Evolutionary conservation across 2,329 filamentous ascomycete species (phyloP), one percentile per base, ranked within the genome.

Genomic region (Didymella segeticola): DNA sequence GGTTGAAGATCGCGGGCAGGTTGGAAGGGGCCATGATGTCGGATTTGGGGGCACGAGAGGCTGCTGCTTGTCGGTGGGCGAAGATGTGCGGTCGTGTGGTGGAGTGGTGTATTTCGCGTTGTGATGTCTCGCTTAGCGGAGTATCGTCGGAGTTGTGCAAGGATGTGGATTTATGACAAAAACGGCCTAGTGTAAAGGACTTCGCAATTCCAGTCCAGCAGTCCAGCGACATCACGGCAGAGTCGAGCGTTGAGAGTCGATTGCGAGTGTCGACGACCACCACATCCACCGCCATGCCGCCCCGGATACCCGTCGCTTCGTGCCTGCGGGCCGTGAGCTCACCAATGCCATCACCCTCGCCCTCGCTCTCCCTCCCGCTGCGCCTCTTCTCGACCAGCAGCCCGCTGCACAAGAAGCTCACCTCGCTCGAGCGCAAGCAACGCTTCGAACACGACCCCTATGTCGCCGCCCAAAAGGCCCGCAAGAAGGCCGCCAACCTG

Each of bases 1-100:
- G 91, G 86, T 96, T 95, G 89, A 99, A 96, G 77, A 89, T 85
- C 69, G 93, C 84, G 79, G 95, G 95, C 70, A 97, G 89, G 84
- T 97, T 96, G 75, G 87, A 86, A 79, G 93, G 90, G 78, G 93
- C 91, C 93, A 97, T 97, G 79, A 87, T 95, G 88, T 62, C 66
- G 70, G 66, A 59, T 71, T 71, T n/a, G n/a, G n/a, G 68, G 58
- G 59, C 55, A 48, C 55, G 47, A 54, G 56, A 56, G 66, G 61
- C 61, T 62, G 57, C 62, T 62, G 58, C 63, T 63, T 60, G 60
- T 62, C 55, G 61, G 61, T 43, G 53, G 47, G 49, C 39, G 41
- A 55, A 56, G 60, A 57, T 26, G 55, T 62, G 59, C 60, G 61
- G 12, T 17, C 34, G 39, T 41, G 38, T 58, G 45, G 33, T 27